Evolutionary conservation across 179 eudicot species (phyloP), one percentile per base, ranked within the genome.

Genomic region (Camellia oleifera): DNA sequence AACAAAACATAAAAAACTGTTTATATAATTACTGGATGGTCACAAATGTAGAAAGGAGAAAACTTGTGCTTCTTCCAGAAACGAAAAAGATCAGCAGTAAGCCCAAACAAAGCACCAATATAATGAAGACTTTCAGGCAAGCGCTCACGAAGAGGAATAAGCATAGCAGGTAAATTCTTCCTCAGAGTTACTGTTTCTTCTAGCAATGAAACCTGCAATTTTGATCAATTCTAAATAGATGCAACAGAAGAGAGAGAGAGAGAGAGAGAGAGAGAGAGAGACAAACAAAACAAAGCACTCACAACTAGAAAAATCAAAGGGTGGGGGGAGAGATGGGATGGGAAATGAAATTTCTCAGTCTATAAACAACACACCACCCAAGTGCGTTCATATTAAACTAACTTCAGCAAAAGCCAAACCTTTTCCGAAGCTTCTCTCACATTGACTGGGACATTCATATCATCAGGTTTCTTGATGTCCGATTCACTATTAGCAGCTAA

Each of bases 21-120:
- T 20, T 20, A 48, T 71, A 82, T 78, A 80, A 65, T 85, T 56
- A 95, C 99, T 70, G 97, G 92, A 82, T 85, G 84, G 70, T 85
- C 87, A 79, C 89, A 88, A 60, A 96, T 85, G 83, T 89, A 94
- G 84, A 96, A 96, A 2, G 99, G 99, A 84, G 88, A 89, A 87
- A 96, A 96, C 74, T 91, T 89, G 77, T 89, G 98, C 74, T 82
- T 94, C 83, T 88, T 91, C 99, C 99, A 94, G 81, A 96, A 96
- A 58, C 96, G 91, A 75, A 96, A 90, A n/a, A 96, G 91, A 81
- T 96, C 97, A 72, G 86, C 86, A 23, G 97, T 91, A 69, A 96
- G 97, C 82, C 98, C 99, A 84, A 94, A 96, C 8, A 98, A 96
- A 53, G 94, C 98, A 79, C 96, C 99, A 67, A 96, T 14, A 68